A percentile compares a stretch with the other conserved stretches of the same genome.
Evolutionary conservation across 139 green algal genomes (phyloP).

Genomic region (Micromonas pusilla): DNA sequence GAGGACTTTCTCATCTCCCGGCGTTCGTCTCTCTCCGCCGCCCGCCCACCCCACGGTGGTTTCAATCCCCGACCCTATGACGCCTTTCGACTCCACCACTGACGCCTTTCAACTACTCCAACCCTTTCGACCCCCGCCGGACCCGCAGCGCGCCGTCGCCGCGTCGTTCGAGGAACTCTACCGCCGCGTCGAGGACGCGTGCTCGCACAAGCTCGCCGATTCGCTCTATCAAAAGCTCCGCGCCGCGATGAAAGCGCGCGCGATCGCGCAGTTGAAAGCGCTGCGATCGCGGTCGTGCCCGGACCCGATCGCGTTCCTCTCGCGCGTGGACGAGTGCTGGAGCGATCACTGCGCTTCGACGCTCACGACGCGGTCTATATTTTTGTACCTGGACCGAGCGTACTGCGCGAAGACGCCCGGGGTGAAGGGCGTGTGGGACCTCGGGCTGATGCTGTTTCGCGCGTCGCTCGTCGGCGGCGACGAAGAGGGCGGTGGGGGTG

Average conservation of each 20-base stretch:
- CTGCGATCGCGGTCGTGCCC: conserved; percentile 24
- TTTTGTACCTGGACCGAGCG: conserved; percentile 92
- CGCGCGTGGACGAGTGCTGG: conserved; percentile 55
- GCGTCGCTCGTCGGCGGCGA: conserved; percentile 36
- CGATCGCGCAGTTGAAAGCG: not conserved
- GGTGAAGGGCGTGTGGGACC: conserved; percentile 86
- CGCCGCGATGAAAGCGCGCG: conserved; percentile 64
- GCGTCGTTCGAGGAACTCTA: conserved; percentile 89
- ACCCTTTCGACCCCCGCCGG: no score
- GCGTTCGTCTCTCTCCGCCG: no score
- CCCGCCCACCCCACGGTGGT: no score
- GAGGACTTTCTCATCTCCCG: no score
- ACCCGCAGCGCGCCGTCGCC: conserved; percentile 56
- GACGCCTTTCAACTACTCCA: no score
- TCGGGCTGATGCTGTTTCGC: conserved; percentile 78
- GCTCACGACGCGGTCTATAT: conserved; percentile 85
- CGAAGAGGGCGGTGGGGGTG: no score
- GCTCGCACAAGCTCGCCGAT: conserved; percentile 79
- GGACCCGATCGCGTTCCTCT: conserved; percentile 67
- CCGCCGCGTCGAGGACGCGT: conserved; percentile 84
- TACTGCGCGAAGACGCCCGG: conserved; percentile 27
- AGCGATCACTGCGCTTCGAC: conserved; percentile 70
- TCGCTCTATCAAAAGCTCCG: conserved; percentile 70
- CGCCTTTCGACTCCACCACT: no score
- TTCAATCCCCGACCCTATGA: no score